Conservation (phyloP, 495 filamentous ascomycete genomes). For the Penicillium arizonense region DNA sequence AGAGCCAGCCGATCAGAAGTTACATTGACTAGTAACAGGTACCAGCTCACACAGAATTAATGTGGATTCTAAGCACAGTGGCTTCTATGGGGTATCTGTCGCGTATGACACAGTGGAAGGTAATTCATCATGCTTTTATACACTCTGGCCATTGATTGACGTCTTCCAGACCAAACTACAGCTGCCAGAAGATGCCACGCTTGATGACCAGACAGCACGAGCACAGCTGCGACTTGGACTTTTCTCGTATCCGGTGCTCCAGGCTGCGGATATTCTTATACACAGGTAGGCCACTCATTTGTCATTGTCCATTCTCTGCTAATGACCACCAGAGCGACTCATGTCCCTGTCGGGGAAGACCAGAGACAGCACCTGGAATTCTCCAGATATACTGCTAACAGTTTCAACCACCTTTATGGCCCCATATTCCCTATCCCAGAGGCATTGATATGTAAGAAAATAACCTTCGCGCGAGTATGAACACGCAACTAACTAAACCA, state of each 20-base stretch:
- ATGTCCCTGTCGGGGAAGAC: slow-evolving; percentile 94
- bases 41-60: slow-evolving; percentile 77
- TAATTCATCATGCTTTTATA: slow-evolving; percentile 28
- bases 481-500: slow-evolving; percentile 25
- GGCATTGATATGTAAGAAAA: slow-evolving; percentile 69
- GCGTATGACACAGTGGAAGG: slow-evolving; percentile 99
- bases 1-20: too few relatives aligned
- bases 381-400: slow-evolving; percentile 73
- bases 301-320: neutral
- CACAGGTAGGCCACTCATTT: slow-evolving; percentile 55
- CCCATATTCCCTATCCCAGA: slow-evolving; percentile 64
- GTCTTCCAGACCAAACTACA: slow-evolving; percentile 64
- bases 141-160: slow-evolving; percentile 6
- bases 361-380: slow-evolving; percentile 94
- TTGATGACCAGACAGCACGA: slow-evolving; percentile 51
- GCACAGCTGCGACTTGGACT: slow-evolving; percentile 78
- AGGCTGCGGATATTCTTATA: slow-evolving; percentile 91
- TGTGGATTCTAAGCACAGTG: slow-evolving; percentile 93
- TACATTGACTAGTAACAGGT: slow-evolving; percentile 49
- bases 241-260: slow-evolving; percentile 93
- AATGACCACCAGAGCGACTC: slow-evolving; percentile 61
- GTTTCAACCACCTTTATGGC: slow-evolving; percentile 76
- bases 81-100: slow-evolving; percentile 86
- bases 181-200: slow-evolving; percentile 50
- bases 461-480: neutral